A percentile compares a stretch with the other conserved stretches of the same genome.
phyloP scores from a whole-genome alignment of 2,329 filamentous ascomycete species.

The Pseudogymnoascus sp. region DNA sequence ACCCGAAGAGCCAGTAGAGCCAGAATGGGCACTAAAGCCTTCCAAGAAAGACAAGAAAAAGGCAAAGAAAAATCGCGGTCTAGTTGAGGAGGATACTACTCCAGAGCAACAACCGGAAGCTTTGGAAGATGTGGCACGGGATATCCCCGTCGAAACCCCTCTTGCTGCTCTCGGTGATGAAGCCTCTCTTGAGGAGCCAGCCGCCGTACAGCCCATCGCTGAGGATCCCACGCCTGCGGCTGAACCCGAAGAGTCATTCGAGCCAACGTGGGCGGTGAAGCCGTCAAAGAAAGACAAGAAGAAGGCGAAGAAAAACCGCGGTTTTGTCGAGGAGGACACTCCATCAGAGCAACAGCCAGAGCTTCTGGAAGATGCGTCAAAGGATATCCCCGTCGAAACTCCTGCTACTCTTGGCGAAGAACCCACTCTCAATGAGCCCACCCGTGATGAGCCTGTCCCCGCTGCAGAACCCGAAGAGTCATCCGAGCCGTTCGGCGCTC shows the following conservation, averaged over 20 bases:
- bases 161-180: background rate
- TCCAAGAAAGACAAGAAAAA: slow-evolving; percentile 13
- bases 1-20: background rate
- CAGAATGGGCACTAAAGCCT: background rate
- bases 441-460: background rate
- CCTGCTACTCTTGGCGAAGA: background rate
- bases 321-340: background rate
- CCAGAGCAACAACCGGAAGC: background rate
- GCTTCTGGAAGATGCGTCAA: background rate
- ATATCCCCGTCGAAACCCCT: background rate
- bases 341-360: background rate
- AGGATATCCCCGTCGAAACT: background rate
- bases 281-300: slow-evolving; percentile 10
- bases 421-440: background rate
- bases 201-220: background rate
- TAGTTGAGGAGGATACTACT: background rate
- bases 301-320: background rate
- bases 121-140: background rate
- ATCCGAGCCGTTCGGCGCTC: background rate
- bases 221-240: slow-evolving; percentile 14
- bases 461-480: background rate
- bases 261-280: background rate
- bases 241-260: slow-evolving; percentile 21
- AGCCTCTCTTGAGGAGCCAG: background rate
- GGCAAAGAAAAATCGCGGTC: background rate